Evolutionary conservation across 2,329 filamentous ascomycete genomes (phyloP), one percentile per base, ranked within the genome.

Genomic region (Fusarium lateritium): DNA sequence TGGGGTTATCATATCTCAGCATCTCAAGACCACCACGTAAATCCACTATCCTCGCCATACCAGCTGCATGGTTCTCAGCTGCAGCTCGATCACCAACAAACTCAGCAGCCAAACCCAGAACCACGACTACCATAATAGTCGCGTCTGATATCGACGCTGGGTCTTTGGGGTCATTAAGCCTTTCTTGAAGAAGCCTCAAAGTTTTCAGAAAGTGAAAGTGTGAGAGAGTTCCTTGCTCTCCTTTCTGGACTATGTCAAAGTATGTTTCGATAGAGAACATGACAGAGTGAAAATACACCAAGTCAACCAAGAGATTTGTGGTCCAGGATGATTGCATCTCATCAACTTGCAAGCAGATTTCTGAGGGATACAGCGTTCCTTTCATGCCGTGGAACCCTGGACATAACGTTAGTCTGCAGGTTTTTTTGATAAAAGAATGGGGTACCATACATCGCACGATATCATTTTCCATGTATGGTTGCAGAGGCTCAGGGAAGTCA

Each of bases 131-230:
- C 69, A 71, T 71, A 11, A 71, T 71, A 10, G 69, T 71, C 11
- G 69, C 58, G 7, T 71, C 69, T 2, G 69, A 69, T 9, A 60
- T 56, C 1, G 58, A 54, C 0, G 6, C 11, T 3, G 56, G 46
- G 14, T 67, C 42, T 11, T 19, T 6, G 0, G 65, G 58, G 3
- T 56, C 28, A 5, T 54, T 34, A 2, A 71, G 26, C 21, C 69
- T 51, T n/a, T 63, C 50, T 19, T 70, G 69, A 1, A 71, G 58
- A 6, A 71, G 58, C 8, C 65, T 33, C 6, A 71, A 33, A 14
- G 69, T 71, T 42, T 71, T 71, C 28, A 64, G n/a, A 36, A 71
- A 67, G 39, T 71, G 65, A 14, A 67, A 71, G 3, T 71, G 62
- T 7, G 69, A 56, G 14, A 67, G 33, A 1, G 43, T 17, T 1